phyloP scores from a whole-genome alignment of 805 yeast genomes.

The Alloascoidea africana region DNA sequence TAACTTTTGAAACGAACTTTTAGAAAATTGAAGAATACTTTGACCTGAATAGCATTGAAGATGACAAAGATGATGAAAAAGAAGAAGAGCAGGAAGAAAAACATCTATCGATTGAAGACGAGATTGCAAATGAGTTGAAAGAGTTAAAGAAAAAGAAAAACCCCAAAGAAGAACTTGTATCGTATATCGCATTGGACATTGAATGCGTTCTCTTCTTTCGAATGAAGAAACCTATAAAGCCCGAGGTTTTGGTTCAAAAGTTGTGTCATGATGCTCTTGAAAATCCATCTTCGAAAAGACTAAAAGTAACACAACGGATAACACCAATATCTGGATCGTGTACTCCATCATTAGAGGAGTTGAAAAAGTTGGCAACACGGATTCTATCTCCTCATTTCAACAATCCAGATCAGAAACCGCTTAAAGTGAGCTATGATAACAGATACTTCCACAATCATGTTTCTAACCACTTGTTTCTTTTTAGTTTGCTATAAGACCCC shows the following conservation, averaged over 20 bases:
- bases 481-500: slow-evolving; percentile 67
- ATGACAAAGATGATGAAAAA: slow-evolving; percentile 10
- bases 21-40: slow-evolving; percentile 22
- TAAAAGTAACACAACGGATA: slow-evolving; percentile 62
- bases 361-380: slow-evolving; percentile 38
- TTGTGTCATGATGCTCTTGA: slow-evolving; percentile 47
- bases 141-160: slow-evolving; percentile 34
- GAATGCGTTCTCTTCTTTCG: slow-evolving; percentile 82
- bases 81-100: slow-evolving; percentile 21
- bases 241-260: slow-evolving; percentile 50
- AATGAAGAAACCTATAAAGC: slow-evolving; percentile 63
- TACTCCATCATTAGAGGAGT: slow-evolving; percentile 54
- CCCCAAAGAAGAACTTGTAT: slow-evolving; percentile 29
- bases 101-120: slow-evolving; percentile 57
- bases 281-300: slow-evolving; percentile 31
- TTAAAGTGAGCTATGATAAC: slow-evolving; percentile 10
- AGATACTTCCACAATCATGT: neutral
- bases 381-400: slow-evolving; percentile 64
- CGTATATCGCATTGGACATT: slow-evolving; percentile 51
- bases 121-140: slow-evolving; percentile 54
- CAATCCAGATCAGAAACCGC: slow-evolving; percentile 20
- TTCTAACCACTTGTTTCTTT: slow-evolving; percentile 10
- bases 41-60: slow-evolving; percentile 10
- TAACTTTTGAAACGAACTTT: slow-evolving; percentile 9
- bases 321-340: slow-evolving; percentile 71